phyloP scores from a whole-genome alignment of 2,329 filamentous ascomycete genomes.

The Fulvia fulva region DNA sequence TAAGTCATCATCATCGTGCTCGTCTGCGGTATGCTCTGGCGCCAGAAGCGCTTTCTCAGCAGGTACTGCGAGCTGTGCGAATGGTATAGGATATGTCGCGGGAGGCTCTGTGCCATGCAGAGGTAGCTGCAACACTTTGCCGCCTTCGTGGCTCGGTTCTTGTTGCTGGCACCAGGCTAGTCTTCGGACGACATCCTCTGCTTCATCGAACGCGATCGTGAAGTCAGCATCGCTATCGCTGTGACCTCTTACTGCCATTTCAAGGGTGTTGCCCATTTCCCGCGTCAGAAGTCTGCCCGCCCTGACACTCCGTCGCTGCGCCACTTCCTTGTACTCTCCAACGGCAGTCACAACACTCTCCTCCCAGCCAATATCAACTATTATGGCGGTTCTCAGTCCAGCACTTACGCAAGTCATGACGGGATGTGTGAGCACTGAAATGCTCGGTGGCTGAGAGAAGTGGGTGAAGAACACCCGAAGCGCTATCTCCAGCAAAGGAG shows the following conservation, averaged over 20 bases:
- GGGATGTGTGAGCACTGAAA: conserved; percentile 76
- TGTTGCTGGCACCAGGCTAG: conserved; percentile 66
- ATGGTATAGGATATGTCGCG: conserved; percentile 58
- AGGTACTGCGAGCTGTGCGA: conserved; percentile 66
- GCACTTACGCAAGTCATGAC: conserved; percentile 72
- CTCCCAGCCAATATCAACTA: conserved; percentile 88
- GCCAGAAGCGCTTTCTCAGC: conserved; percentile 73
- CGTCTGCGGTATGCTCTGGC: conserved; percentile 46
- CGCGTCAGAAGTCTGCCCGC: conserved; percentile 69
- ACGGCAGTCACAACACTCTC: conserved; percentile 83
- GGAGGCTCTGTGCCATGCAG: conserved; percentile 14
- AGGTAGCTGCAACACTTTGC: conserved; percentile 25
- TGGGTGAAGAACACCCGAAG: conserved; percentile 78
- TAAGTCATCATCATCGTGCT: conserved; percentile 82
- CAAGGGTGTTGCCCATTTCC: conserved; percentile 63
- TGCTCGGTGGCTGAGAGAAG: conserved; percentile 70
- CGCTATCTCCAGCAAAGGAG: conserved; percentile 70
- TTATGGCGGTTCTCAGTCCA: conserved; percentile 77
- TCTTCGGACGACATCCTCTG: conserved; percentile 72
- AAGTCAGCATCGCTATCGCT: conserved; percentile 44
- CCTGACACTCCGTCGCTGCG: conserved; percentile 65
- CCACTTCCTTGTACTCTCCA: conserved; percentile 85
- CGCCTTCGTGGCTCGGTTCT: conserved; percentile 27
- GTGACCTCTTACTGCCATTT: conserved; percentile 51
- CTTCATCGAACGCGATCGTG: conserved; percentile 62